Percentiles rank a stretch among this genome's conserved stretches.
phyloP scores from a whole-genome alignment of 371 early-diverging fungal genomes.

The Actinomortierella ambigua region DNA sequence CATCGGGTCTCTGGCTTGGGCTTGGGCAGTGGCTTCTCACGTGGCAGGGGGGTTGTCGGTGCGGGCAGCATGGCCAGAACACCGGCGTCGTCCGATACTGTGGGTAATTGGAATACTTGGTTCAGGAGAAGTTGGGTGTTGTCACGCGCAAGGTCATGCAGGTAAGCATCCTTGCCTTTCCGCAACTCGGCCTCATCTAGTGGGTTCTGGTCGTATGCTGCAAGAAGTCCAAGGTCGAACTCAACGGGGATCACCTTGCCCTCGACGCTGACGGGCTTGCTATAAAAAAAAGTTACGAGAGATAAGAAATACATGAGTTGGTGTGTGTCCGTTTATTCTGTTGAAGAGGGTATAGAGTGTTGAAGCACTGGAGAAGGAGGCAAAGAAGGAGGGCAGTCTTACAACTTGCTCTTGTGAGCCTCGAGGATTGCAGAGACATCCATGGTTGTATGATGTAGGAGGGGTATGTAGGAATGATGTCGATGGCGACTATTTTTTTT shows the following conservation, averaged over 20 bases:
- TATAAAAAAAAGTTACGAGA: conserved; percentile 18
- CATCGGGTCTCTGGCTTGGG: conserved; percentile 92
- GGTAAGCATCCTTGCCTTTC: conserved; percentile 61
- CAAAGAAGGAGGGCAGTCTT: conserved; percentile 15
- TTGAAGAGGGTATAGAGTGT: too few relatives aligned
- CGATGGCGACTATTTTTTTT: too few relatives aligned
- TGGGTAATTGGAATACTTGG: conserved; percentile 84
- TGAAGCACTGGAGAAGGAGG: not conserved
- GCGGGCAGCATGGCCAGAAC: conserved; percentile 84
- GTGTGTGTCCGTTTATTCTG: too few relatives aligned
- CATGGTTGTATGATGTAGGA: conserved; percentile 26
- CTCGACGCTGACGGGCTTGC: conserved; percentile 68
- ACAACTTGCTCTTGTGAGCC: conserved; percentile 66
- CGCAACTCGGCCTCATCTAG: conserved; percentile 67
- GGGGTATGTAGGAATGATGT: conserved; percentile 6
- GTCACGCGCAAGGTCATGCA: conserved; percentile 80
- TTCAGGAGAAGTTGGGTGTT: conserved; percentile 89
- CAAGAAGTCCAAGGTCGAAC: conserved; percentile 82
- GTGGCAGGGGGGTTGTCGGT: conserved; percentile 71
- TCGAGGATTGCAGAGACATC: conserved; percentile 74
- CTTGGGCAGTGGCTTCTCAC: conserved; percentile 92
- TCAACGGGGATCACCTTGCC: conserved; percentile 81
- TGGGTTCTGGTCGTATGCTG: conserved; percentile 82
- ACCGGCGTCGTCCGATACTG: conserved; percentile 72
- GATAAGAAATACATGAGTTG: not conserved